Evolutionary conservation across 306 rosid genomes (phyloP), one percentile per base, ranked within the genome.

Genomic region (Acacia confusa): DNA sequence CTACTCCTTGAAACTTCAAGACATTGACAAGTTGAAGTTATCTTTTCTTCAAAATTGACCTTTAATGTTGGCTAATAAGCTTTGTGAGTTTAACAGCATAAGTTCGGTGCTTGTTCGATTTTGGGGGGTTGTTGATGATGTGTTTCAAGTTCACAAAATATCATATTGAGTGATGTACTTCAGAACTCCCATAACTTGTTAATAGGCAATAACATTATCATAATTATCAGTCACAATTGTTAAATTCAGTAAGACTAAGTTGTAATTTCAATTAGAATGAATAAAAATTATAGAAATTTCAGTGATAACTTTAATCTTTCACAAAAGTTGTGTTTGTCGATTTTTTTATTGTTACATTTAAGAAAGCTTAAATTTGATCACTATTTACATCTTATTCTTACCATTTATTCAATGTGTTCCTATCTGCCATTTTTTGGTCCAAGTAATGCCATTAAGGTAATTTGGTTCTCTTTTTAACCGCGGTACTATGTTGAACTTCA

Each of bases 1-100:
- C 50, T 95, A 92, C 87, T 86, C 88, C 79, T 44, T 84, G 74
- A 89, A 86, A 73, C 70, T 75, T 74, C 63, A 72, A 81, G 90
- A 75, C 82, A 53, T 78, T 70, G 48, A 47, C 70, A 72, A 74
- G 75, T 75, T 66, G 76, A 64, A 71, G 81, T 75, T 80, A 48
- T 81, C 28, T 41, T 40, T 69, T 68, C 32, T 22, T 74, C 53
- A 68, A 77, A 48, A 60, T 47, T 61, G 47, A 60, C 27, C 38
- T 81, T 66, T 50, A 60, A 27, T 38, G 53, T 38, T 77, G 17
- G 64, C 75, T 58, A 55, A 24, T 72, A 67, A 44, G 70, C 45
- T 25, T 72, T 72, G 36, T 61, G 22, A 75, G 70, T 65, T 76
- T 27, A 47, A n/a, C 44, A 19, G 60, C 47, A 47, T 41, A 66